Base-by-base conservation (phyloP, 2,329 filamentous ascomycete genomes). In the Pyrenophora seminiperda region DNA sequence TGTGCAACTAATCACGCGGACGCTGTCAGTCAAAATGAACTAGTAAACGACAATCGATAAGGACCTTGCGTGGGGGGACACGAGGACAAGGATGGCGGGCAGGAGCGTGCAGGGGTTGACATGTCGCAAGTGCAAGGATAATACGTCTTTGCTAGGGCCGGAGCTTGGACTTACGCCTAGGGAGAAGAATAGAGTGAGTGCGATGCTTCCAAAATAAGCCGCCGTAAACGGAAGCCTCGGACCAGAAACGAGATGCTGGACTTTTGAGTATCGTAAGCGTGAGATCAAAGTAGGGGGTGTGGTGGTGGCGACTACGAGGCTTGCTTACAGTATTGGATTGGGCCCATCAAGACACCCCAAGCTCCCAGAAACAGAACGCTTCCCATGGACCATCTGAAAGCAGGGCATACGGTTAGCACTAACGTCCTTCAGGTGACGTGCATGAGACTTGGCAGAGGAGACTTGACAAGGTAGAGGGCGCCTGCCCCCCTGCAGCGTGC, bases 201-300 rank as follows among this genome's bases (percentile, higher is more conserved):
- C 83, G 67, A 97, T 96, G 56, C 91, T 94, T 42, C 92, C 91
- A 78, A 97, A 96, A 79, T 97, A 97, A 53, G 91, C 89, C 36
- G 88, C 89, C 22, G 93, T 97, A 72, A 97, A 97, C 3, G 94
- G 94, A 55, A 97, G 78, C 63, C 94, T 85, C 65, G 91, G 82
- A 45, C 87, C 84, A 48, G 93, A 97, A 48, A 91, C 77, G 58
- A 97, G 83, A 76, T 99, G 94, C 66, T 86, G 86, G 54, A 86
- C 77, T 80, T 56, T 56, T 45, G 44, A n/a, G 41, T 43, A 49
- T 44, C 46, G 50, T 63, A 41, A 70, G 62, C 56, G 50, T 44
- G 13, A 42, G 47, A 31, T 31, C 30, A 24, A 36, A 42, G 32
- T 22, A 40, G 43, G 40, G 51, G 51, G 47, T 44, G 50, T 42